Evolutionary conservation across 2,329 filamentous ascomycete genomes (phyloP).

Genomic region (Aspergillus sojae): DNA sequence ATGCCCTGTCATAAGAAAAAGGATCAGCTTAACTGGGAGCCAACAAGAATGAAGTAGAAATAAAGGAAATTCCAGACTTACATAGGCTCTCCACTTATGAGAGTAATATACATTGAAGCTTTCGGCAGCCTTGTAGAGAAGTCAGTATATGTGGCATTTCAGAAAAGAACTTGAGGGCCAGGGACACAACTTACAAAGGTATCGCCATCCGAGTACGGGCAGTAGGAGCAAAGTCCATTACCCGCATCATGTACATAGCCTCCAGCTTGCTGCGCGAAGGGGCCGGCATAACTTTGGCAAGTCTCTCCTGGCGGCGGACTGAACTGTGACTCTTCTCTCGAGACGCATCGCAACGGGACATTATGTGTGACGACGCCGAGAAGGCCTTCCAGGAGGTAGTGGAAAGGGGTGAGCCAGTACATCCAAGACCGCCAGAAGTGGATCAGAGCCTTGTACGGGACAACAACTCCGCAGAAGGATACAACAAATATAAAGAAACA

Average conservation of each 20-base stretch:
- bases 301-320: slow-evolving; percentile 59
- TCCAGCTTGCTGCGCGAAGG: slow-evolving; percentile 57
- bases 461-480: slow-evolving; percentile 74
- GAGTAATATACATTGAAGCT: slow-evolving; percentile 63
- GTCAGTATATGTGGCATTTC: not conserved
- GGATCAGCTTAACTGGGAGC: not conserved
- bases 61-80: slow-evolving; percentile 24
- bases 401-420: slow-evolving; percentile 70
- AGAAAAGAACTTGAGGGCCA: too few relatives aligned
- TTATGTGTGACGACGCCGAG: slow-evolving; percentile 59
- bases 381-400: slow-evolving; percentile 66
- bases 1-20: slow-evolving; percentile 49
- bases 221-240: slow-evolving; percentile 65
- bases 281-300: slow-evolving; percentile 62
- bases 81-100: slow-evolving; percentile 67
- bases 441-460: slow-evolving; percentile 65
- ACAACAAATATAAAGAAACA: slow-evolving; percentile 71
- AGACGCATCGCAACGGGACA: slow-evolving; percentile 58
- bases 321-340: slow-evolving; percentile 63
- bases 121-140: slow-evolving; percentile 25
- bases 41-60: not conserved
- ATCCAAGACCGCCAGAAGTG: slow-evolving; percentile 68
- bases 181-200: slow-evolving; percentile 53
- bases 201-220: slow-evolving; percentile 64
- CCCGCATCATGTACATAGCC: slow-evolving; percentile 63